Percentiles rank a stretch among this genome's conserved stretches.
phyloP scores from a whole-genome alignment of 2,329 filamentous ascomycete species.

The Pseudonectria foliicola region DNA sequence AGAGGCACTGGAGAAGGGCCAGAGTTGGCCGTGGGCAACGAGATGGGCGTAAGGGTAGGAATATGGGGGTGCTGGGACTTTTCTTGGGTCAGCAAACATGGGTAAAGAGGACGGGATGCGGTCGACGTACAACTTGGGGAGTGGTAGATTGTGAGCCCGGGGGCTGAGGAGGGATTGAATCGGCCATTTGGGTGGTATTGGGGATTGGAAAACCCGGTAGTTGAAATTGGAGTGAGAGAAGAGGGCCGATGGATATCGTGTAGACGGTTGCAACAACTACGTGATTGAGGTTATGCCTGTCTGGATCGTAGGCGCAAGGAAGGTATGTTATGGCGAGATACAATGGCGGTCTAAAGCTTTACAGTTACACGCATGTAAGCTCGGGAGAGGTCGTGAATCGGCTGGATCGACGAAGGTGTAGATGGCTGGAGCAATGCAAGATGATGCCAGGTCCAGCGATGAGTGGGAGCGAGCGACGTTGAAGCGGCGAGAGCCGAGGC shows the following conservation, averaged over 20 bases:
- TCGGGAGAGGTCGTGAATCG: background rate
- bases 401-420: constrained; percentile 1
- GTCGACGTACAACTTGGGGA: constrained; percentile 15
- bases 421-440: background rate
- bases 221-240: background rate
- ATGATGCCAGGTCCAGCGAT: background rate
- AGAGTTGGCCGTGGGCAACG: constrained; percentile 28
- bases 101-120: too few relatives aligned
- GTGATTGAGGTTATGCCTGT: too few relatives aligned
- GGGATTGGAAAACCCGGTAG: constrained; percentile 7
- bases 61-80: constrained; percentile 7
- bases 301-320: too few relatives aligned
- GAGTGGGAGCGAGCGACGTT: background rate
- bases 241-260: background rate
- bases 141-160: constrained; percentile 14
- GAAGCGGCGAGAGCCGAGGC: background rate
- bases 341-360: too few relatives aligned
- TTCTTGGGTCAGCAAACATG: constrained; percentile 12
- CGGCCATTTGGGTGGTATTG: constrained; percentile 16
- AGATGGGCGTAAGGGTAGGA: constrained; percentile 17
- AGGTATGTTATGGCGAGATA: too few relatives aligned
- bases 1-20: constrained; percentile 64
- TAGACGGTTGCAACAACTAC: background rate
- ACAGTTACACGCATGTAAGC: background rate
- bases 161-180: constrained; percentile 9